Conservation (phyloP, 148 eudicot species). For the Bassia scoparia region DNA sequence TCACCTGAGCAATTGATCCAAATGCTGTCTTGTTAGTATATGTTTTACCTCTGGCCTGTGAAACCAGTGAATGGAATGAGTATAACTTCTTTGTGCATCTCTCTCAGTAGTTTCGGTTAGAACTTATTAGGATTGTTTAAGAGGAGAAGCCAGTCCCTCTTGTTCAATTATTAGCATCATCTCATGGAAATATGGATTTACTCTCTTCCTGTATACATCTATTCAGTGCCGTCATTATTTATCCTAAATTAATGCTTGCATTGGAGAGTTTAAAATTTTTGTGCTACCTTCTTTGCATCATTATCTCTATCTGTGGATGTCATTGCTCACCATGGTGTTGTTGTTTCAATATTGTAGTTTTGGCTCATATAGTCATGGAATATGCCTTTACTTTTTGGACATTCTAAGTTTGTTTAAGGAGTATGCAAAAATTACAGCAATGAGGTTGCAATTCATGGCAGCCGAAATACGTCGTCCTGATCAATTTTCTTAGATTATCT, state of each 20-base stretch:
- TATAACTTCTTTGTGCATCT: neutral
- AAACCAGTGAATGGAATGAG: neutral
- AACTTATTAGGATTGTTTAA: neutral
- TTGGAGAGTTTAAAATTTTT: neutral
- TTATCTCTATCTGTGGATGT: neutral
- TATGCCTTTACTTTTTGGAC: constrained; percentile 84
- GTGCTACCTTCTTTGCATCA: neutral
- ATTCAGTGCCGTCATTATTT: neutral
- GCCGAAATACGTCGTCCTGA: constrained; percentile 85
- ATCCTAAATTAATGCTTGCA: neutral
- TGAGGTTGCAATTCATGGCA: constrained; percentile 80
- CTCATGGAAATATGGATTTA: neutral
- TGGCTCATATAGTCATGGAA: constrained; percentile 79
- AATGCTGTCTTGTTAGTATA: neutral
- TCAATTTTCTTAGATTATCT: constrained; percentile 59
- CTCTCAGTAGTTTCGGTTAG: neutral
- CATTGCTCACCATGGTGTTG: constrained; percentile 14
- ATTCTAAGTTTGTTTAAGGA: constrained; percentile 65
- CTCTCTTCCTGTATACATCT: neutral
- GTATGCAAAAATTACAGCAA: constrained; percentile 58
- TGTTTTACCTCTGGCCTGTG: neutral
- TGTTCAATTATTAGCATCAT: neutral
- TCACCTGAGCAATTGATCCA: neutral
- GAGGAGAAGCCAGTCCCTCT: neutral
- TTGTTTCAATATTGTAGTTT: constrained; percentile 45